Conservation (phyloP, 2,329 filamentous ascomycete genomes). For the Chlorencoelia australis region DNA sequence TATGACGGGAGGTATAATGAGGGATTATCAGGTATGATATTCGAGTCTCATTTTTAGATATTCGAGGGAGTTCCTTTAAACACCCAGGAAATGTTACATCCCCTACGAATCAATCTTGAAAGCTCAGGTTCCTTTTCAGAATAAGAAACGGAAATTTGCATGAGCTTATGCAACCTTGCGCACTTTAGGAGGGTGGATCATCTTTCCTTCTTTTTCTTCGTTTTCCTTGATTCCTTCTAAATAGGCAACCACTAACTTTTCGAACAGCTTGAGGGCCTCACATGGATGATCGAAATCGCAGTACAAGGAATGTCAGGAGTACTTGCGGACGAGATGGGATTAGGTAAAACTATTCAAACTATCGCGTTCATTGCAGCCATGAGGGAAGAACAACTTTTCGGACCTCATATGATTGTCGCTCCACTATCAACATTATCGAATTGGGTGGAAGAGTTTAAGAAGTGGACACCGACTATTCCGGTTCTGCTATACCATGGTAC, state of each 20-base stretch:
- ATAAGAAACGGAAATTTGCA: too few relatives aligned
- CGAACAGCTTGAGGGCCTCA: slow-evolving; percentile 80
- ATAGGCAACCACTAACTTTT: too few relatives aligned
- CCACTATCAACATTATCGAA: slow-evolving; percentile 88
- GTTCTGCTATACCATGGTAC: slow-evolving; percentile 86
- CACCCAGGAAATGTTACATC: too few relatives aligned
- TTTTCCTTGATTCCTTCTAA: too few relatives aligned
- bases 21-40: slow-evolving; percentile 95
- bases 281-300: slow-evolving; percentile 70
- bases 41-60: too few relatives aligned
- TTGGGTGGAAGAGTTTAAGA: slow-evolving; percentile 88
- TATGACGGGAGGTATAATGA: slow-evolving; percentile 81
- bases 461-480: slow-evolving; percentile 82
- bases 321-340: slow-evolving; percentile 51
- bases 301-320: slow-evolving; percentile 54
- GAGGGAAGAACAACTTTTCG: slow-evolving; percentile 71
- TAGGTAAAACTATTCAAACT: slow-evolving; percentile 47
- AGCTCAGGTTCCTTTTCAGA: too few relatives aligned
- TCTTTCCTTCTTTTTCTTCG: too few relatives aligned
- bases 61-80: too few relatives aligned
- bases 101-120: too few relatives aligned
- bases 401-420: slow-evolving; percentile 83
- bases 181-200: too few relatives aligned
- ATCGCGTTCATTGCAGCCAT: slow-evolving; percentile 58
- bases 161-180: too few relatives aligned